These are phyloP conservation scores for Cocos nucifera DNA, from an alignment of 176 grass and related monocot genomes.

Conservation along the genomic window DNA sequence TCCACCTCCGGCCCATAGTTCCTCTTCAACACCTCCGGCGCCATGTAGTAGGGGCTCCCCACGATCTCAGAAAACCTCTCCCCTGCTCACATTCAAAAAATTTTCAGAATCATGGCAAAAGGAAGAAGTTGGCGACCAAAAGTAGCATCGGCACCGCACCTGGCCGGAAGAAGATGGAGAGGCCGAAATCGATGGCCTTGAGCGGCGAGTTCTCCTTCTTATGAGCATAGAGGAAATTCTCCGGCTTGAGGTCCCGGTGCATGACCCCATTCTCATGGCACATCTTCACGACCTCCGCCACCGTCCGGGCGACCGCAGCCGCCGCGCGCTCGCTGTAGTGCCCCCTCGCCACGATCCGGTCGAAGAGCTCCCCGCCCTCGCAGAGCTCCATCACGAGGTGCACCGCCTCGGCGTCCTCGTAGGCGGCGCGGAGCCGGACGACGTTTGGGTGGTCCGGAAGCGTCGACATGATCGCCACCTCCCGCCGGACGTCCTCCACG, in stretches of 20 bases:
- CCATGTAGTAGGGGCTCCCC: conserved; percentile 99
- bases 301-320: too few species aligned
- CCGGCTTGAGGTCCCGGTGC: conserved; percentile 95
- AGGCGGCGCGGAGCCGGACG: too few species aligned
- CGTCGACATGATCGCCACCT: too few species aligned
- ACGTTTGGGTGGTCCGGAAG: too few species aligned
- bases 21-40: conserved; percentile 91
- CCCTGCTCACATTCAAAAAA: conserved; percentile 26
- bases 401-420: too few species aligned
- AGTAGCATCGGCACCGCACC: conserved; percentile 17
- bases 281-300: conserved; percentile 28
- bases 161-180: conserved; percentile 87
- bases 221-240: conserved; percentile 85
- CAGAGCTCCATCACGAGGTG: conserved; percentile 93
- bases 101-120: too few species aligned
- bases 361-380: conserved; percentile 80
- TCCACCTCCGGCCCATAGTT: conserved; percentile 94
- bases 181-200: conserved; percentile 96
- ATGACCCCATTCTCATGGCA: conserved; percentile 94
- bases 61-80: conserved; percentile 89
- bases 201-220: conserved; percentile 88
- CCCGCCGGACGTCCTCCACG: too few species aligned
- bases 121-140: background rate
- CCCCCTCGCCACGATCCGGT: conserved; percentile 59
- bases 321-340: conserved; percentile 71